phyloP scores from a whole-genome alignment of 495 filamentous ascomycete genomes.

The Trichoderma reesei region DNA sequence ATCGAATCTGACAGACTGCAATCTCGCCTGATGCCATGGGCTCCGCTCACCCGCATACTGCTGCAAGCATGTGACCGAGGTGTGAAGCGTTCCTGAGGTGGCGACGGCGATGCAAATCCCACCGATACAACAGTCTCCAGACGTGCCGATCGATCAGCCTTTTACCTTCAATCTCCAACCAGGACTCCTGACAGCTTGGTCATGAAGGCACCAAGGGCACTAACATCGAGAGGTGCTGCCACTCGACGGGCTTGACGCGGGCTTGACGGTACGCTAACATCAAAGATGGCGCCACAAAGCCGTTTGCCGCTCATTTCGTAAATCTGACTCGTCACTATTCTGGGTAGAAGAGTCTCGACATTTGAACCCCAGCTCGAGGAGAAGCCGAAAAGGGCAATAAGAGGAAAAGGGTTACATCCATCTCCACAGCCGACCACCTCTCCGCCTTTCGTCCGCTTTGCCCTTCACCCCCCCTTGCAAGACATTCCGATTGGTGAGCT shows the following conservation, averaged over 20 bases:
- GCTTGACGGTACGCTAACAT: background rate
- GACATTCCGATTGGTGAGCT: background rate
- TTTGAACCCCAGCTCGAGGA: too few relatives aligned
- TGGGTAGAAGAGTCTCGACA: too few relatives aligned
- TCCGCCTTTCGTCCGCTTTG: background rate
- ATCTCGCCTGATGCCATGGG: background rate
- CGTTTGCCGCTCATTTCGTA: background rate
- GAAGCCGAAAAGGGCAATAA: background rate
- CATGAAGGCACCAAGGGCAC: background rate
- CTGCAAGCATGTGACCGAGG: background rate
- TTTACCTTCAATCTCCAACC: background rate
- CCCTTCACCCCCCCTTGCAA: background rate
- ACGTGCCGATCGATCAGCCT: background rate
- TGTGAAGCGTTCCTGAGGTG: background rate
- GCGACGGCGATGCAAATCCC: background rate
- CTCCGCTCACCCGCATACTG: constrained; percentile 1
- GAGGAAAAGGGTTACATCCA: background rate
- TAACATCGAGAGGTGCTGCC: background rate
- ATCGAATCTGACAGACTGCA: too few relatives aligned
- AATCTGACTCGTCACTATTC: constrained; percentile 4
- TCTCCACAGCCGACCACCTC: background rate
- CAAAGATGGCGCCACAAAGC: background rate
- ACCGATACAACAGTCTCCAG: background rate
- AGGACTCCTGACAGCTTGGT: background rate
- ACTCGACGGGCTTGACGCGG: background rate